Evolutionary conservation across 768 basidiomycete genomes (phyloP), one percentile per base, ranked within the genome.

Genomic region (Mycena olivaceomarginata): DNA sequence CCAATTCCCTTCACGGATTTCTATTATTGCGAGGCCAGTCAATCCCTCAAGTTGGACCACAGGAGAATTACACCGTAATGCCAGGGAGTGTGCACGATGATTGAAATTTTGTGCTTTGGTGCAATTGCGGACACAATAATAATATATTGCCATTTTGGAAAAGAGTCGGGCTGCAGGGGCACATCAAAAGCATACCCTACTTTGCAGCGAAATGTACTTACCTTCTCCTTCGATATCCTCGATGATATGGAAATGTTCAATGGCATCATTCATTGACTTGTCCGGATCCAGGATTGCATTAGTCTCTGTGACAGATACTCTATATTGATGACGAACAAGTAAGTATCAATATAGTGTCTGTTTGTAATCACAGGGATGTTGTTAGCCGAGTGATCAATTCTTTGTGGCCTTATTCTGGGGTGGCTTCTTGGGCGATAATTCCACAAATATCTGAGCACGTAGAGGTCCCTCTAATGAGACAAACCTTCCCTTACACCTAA

Each of bases 1-100:
- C 20, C 67, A 74, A n/a, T 67, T 5, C 72, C 72, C n/a, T 7
- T 8, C 39, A 12, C 22, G 43, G 53, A 64, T 57, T 41, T 65
- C 40, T 46, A 31, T 48, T 18, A 7, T 15, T 2, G 72, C 20
- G 16, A 73, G 15, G 22, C 72, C 64, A 4, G 37, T 40, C 8
- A 64, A 40, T 15, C 64, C 72, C 20, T 64, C 18, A 12, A 39
- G n/a, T 40, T 73, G 46, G 2, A 18, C 6, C 12, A 13, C 15
- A 12, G 12, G 13, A 51, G 48, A 51, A 6, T 13, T 51, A 16
- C 48, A 73, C 45, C 59, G 15, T 10, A 45, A 31, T n/a, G 73
- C 65, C 53, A 68, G 20, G 12, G 39, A 66, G 22, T 60, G 66
- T 31, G 66, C 73, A 5, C 64, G 53, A 13, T 13, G 3, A n/a